Evolutionary conservation across 1,284 basidiomycete genomes (phyloP), one percentile per base, ranked within the genome.

Genomic region (Athelia sp.): DNA sequence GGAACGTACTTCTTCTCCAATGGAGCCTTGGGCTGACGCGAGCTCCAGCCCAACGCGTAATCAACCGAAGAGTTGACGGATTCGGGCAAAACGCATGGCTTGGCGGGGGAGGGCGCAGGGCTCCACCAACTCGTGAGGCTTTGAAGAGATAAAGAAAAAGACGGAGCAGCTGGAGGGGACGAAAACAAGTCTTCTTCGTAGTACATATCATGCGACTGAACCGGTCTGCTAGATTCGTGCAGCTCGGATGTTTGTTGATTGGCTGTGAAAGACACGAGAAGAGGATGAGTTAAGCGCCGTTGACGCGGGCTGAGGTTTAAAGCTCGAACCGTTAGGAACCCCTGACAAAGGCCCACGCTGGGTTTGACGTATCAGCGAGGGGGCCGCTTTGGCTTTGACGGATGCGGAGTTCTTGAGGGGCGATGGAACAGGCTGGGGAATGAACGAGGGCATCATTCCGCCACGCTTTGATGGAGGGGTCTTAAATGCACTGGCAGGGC

Each of bases 101-200:
- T 53, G 47, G 60, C 56, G 36, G 65, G 46, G 43, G 61, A 53
- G 52, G 69, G 67, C 64, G 70, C 72, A 53, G 74, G 65, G 54
- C 76, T 64, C 71, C 80, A 80, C 51, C 79, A 69, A 43, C 73
- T 82, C 52, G 81, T 76, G 58, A 87, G 58, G 46, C 75, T 75
- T 48, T 79, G 75, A 47, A 74, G 73, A 52, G 76, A 70, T 66
- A 74, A 76, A 52, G 72, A 67, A 53, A 71, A 67, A 50, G 68
- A 67, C 54, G 64, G 60, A 52, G 63, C 61, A 50, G 26, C 26
- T 29, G 26, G 26, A 6, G 57, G 51, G 55, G 55, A 51, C 57
- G 56, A 50, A 38, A 57, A 50, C 60, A 46, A 46, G 52, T 44
- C 50, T 50, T 60, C 56, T 63, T 60, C 58, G 57, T 57, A 57